phyloP scores from a whole-genome alignment of 1,139 yeast genomes.

The Kodamaea arcana region DNA sequence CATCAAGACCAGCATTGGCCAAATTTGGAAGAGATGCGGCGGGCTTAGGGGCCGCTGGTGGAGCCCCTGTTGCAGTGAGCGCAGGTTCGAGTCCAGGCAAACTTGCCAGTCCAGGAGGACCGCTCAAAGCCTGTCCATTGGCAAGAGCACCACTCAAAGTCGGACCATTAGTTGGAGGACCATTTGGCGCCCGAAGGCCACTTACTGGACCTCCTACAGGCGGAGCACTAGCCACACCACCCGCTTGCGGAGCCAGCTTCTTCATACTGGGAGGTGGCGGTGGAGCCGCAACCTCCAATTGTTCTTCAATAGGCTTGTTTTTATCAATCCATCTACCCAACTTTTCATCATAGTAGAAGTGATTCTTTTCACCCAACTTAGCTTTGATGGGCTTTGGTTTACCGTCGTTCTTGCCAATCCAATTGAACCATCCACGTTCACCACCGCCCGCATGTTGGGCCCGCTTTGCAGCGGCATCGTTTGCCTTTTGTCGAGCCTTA shows the following conservation, averaged over 20 bases:
- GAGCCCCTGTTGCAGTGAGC: constrained; percentile 4
- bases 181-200: not conserved
- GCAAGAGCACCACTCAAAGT: constrained; percentile 9
- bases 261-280: constrained; percentile 71
- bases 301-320: constrained; percentile 67
- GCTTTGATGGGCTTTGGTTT: constrained; percentile 78
- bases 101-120: constrained; percentile 7
- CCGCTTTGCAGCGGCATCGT: constrained; percentile 13
- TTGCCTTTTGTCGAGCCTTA: constrained; percentile 12
- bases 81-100: constrained; percentile 6
- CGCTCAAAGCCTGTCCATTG: constrained; percentile 20
- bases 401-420: constrained; percentile 49
- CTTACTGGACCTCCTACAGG: constrained; percentile 3
- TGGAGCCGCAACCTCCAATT: constrained; percentile 53
- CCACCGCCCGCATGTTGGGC: constrained; percentile 4
- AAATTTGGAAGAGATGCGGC: constrained; percentile 18
- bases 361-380: constrained; percentile 69
- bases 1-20: constrained; percentile 61
- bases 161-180: constrained; percentile 2
- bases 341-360: constrained; percentile 75
- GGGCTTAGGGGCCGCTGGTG: constrained; percentile 12
- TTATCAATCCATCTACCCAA: constrained; percentile 84
- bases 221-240: constrained; percentile 6
- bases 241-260: constrained; percentile 27
- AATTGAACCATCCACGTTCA: constrained; percentile 43